phyloP scores from a whole-genome alignment of 2,329 filamentous ascomycete genomes.

The Trichophyton verrucosum region DNA sequence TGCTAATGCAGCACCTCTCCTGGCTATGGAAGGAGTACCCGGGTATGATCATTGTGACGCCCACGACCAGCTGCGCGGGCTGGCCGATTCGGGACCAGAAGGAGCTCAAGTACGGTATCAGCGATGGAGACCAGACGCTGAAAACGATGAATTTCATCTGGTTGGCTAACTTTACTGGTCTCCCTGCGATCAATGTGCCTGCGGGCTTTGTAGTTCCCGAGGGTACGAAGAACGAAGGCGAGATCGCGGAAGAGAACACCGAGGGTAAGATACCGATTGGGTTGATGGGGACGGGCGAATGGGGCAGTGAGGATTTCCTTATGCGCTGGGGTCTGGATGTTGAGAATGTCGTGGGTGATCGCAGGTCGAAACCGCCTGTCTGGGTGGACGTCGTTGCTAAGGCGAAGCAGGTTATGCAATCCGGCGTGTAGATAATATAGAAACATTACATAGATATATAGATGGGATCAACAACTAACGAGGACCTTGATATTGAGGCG shows the following conservation, averaged over 20 bases:
- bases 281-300: conserved; percentile 45
- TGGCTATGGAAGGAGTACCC: conserved; percentile 54
- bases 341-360: conserved; percentile 30
- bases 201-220: conserved; percentile 49
- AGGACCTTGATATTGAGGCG: not conserved
- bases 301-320: conserved; percentile 41
- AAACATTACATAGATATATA: not conserved
- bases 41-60: conserved; percentile 60
- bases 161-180: conserved; percentile 63
- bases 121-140: conserved; percentile 55
- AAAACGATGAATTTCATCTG: conserved; percentile 67
- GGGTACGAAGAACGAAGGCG: conserved; percentile 14
- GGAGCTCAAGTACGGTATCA: conserved; percentile 48
- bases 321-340: conserved; percentile 39
- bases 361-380: conserved; percentile 23
- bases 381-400: conserved; percentile 38
- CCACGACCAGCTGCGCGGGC: conserved; percentile 57
- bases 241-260: conserved; percentile 19
- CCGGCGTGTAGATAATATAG: not conserved
- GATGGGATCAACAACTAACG: not conserved
- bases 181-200: conserved; percentile 56
- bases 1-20: conserved; percentile 63
- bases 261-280: conserved; percentile 40
- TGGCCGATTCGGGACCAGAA: conserved; percentile 52
- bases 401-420: conserved; percentile 19